Conservation (phyloP, 2,329 filamentous ascomycete species). For the Beauveria asiatica region DNA sequence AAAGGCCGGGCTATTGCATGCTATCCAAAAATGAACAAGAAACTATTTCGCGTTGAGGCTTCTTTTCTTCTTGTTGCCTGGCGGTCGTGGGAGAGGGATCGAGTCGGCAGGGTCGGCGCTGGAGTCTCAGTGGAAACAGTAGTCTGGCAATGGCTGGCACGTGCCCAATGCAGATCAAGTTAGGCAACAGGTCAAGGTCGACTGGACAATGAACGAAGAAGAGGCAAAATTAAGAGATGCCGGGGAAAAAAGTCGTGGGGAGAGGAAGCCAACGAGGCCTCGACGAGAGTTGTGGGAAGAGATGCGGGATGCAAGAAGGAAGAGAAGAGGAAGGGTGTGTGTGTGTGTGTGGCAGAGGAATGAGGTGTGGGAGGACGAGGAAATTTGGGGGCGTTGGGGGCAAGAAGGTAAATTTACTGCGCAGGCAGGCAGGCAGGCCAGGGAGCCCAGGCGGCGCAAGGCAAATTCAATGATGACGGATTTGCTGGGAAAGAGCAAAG, state of each 20-base stretch:
- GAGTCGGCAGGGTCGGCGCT: background rate
- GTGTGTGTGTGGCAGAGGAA: slow-evolving; percentile 16
- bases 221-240: background rate
- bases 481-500: background rate
- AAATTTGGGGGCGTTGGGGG: slow-evolving; percentile 1
- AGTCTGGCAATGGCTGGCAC: slow-evolving; percentile 3
- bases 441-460: background rate
- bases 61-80: background rate
- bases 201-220: background rate
- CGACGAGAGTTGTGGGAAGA: slow-evolving; percentile 12
- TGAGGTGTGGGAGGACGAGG: slow-evolving; percentile 14
- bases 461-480: background rate
- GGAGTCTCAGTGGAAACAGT: background rate
- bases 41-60: background rate
- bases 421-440: background rate
- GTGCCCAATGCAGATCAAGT: slow-evolving; percentile 1
- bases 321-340: slow-evolving; percentile 20
- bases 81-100: background rate
- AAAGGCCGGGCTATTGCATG: slow-evolving; percentile 9
- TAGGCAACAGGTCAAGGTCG: background rate
- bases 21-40: slow-evolving; percentile 9
- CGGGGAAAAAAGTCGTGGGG: background rate
- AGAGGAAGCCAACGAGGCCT: slow-evolving; percentile 10
- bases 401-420: background rate
- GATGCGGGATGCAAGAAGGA: slow-evolving; percentile 16